Evolutionary conservation across 352 stramenopile genomes (phyloP).

Genomic region (Plasmopara viticola): DNA sequence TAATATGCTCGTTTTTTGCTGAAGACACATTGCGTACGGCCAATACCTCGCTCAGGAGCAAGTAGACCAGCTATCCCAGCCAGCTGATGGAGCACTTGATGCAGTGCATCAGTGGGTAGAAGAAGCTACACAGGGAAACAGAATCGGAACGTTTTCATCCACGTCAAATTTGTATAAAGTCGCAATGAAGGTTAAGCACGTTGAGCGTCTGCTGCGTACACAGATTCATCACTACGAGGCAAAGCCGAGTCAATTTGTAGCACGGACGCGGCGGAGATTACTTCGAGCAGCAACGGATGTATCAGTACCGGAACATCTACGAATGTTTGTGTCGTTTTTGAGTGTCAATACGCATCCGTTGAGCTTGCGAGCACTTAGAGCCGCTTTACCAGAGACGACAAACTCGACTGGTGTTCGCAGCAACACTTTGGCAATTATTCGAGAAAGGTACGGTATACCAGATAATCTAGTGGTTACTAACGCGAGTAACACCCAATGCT

Average conservation of each 20-base stretch:
- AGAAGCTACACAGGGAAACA: constrained; percentile 12
- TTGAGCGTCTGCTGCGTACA: constrained; percentile 45
- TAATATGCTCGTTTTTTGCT: background rate
- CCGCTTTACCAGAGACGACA: constrained; percentile 18
- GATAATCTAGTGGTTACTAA: constrained; percentile 65
- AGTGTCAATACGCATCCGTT: constrained; percentile 67
- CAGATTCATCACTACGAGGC: constrained; percentile 45
- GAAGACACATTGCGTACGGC: constrained; percentile 47
- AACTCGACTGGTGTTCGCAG: constrained; percentile 8
- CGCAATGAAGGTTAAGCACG: constrained; percentile 32
- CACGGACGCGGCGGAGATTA: constrained; percentile 23
- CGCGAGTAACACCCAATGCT: constrained; percentile 42
- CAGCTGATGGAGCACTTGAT: constrained; percentile 35
- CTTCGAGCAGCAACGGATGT: constrained; percentile 33
- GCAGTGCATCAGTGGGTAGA: constrained; percentile 45
- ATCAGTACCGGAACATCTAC: constrained; percentile 33
- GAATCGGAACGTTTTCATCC: constrained; percentile 27
- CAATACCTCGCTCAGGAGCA: constrained; percentile 39
- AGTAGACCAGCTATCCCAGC: constrained; percentile 35
- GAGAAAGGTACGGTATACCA: constrained; percentile 58
- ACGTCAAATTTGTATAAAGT: constrained; percentile 43
- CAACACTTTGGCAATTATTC: constrained; percentile 41
- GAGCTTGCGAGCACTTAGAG: constrained; percentile 37
- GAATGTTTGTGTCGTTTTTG: constrained; percentile 48
- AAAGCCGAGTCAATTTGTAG: background rate